Base-by-base conservation (phyloP, 169 alveolate species). In the Eimeria sp. region DNA sequence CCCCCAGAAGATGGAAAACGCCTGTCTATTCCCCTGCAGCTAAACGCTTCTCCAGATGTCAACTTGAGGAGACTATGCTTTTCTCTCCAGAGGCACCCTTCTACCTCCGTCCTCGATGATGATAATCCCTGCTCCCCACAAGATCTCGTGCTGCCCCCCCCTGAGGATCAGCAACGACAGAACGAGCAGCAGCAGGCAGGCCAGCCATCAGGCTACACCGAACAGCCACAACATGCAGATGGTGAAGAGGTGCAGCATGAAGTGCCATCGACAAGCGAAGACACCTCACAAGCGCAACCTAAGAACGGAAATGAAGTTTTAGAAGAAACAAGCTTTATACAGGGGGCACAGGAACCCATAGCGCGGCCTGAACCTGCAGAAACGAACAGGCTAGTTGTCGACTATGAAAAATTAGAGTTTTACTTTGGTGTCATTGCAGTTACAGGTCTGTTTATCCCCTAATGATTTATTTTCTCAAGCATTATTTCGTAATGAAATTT, bases 41-140 rank as follows among this genome's bases (percentile, higher is more conserved):
- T 51, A 57, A 83, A 51, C 34, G 27, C 91, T 13, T 14, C 73
- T 10, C 70, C 70, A 34, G 45, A 20, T 13, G 75, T 83, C n/a
- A 83, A 83, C 49, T 54, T 49, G 16, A 83, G 73, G 27, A 20
- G 91, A 20, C 91, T 83, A 5, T 83, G 91, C 75, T 83, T 83
- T 27, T 25, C 57, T 30, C 91, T 83, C 34, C 67, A 51, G 75
- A 83, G 25, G n/a, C 5, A 20, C 51, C 91, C 91, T 1, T 51
- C 67, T 3, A 11, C 91, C 34, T 43, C 51, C 27, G n/a, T 83
- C 47, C 91, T 83, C 75, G 45, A 54, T 6, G 34, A 13, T 20
- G 22, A 30, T 34, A 13, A 49, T 3, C 91, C 91, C 25, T 83
- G 91, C 11, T 22, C 73, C 40, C 11, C 54, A 45, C 22, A 83